Conservation (phyloP, 495 filamentous ascomycete genomes). For the Lepraria neglecta region DNA sequence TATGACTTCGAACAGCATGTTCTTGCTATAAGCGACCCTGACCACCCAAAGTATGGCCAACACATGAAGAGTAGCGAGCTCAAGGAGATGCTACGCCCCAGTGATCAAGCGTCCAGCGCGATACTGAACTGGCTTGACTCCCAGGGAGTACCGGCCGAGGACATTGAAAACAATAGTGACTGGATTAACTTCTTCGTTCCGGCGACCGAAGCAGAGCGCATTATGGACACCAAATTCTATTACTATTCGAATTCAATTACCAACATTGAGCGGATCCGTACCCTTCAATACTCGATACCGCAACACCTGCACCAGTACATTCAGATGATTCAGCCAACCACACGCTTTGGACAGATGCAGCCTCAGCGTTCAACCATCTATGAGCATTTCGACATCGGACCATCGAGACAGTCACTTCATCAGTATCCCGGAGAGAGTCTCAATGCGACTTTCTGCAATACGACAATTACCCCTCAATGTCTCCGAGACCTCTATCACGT, state of each 20-base stretch:
- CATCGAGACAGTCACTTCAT: constrained; percentile 22
- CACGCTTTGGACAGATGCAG: constrained; percentile 41
- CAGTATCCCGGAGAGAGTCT: constrained; percentile 23
- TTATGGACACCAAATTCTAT: constrained; percentile 52
- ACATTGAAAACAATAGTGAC: constrained; percentile 41
- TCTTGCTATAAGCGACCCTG: constrained; percentile 57
- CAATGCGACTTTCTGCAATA: constrained; percentile 29
- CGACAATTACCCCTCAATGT: constrained; percentile 51
- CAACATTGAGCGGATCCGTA: constrained; percentile 42
- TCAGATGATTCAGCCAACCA: constrained; percentile 52
- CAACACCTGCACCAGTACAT: constrained; percentile 40
- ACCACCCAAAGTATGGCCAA: constrained; percentile 53
- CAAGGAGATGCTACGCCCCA: constrained; percentile 44
- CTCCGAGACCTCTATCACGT: constrained; percentile 50
- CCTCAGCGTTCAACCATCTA: constrained; percentile 23
- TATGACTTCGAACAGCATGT: constrained; percentile 54
- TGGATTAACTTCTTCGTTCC: constrained; percentile 52
- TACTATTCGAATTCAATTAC: constrained; percentile 37
- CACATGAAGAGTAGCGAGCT: constrained; percentile 57
- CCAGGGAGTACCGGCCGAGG: constrained; percentile 35
- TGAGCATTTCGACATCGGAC: constrained; percentile 13
- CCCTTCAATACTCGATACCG: constrained; percentile 55
- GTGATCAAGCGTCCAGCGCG: constrained; percentile 34
- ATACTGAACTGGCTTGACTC: constrained; percentile 48
- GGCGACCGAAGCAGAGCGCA: constrained; percentile 44